Conservation (phyloP, 805 yeast species). For the Maudiozyma bulderi region DNA sequence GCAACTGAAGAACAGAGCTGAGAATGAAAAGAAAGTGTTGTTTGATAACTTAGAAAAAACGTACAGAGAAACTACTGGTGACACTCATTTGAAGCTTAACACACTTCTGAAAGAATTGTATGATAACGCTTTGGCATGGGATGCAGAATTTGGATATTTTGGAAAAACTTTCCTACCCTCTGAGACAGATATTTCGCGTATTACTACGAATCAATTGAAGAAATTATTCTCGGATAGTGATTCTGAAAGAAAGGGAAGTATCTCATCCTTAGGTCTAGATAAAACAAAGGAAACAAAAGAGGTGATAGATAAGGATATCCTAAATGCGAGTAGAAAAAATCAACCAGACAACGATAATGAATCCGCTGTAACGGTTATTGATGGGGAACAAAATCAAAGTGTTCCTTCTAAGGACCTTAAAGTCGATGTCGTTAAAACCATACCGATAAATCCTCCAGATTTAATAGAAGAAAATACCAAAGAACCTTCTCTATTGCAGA, state of each 20-base stretch:
- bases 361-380: no score
- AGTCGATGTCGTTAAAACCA: no score
- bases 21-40: conserved; percentile 41
- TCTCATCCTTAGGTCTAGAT: background rate
- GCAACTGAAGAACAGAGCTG: conserved; percentile 45
- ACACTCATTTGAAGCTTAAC: conserved; percentile 64
- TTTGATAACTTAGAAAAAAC: conserved; percentile 38
- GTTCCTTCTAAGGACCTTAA: no score
- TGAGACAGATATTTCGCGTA: conserved; percentile 83
- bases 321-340: background rate
- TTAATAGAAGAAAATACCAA: no score
- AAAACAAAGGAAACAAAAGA: background rate
- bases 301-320: background rate
- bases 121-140: conserved; percentile 81
- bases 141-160: conserved; percentile 67
- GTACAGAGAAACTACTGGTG: conserved; percentile 46
- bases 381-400: no score
- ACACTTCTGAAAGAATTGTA: conserved; percentile 61
- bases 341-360: background rate
- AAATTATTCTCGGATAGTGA: conserved; percentile 40
- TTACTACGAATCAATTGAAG: conserved; percentile 79
- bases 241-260: background rate
- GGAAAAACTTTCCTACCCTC: conserved; percentile 75
- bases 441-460: no score
- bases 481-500: background rate